A percentile compares a stretch with the other conserved stretches of the same genome.
phyloP scores from a whole-genome alignment of 495 filamentous ascomycete species.

The Parmelia sp. region DNA sequence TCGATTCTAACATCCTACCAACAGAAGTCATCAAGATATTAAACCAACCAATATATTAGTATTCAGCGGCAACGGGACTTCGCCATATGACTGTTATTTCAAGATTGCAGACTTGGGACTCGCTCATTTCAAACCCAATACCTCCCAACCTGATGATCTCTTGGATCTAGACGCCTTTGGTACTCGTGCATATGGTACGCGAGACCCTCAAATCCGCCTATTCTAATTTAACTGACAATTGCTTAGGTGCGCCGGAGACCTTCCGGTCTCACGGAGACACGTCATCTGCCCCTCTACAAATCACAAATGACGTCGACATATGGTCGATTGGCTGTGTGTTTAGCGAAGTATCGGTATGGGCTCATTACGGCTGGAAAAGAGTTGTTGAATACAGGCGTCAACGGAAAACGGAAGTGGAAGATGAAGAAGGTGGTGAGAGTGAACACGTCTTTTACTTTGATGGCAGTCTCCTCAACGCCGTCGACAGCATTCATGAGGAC shows the following conservation, averaged over 20 bases:
- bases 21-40: constrained; percentile 38
- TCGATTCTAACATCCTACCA: background rate
- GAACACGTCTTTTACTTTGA: constrained; percentile 42
- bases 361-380: constrained; percentile 30
- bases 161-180: constrained; percentile 31
- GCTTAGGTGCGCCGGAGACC: constrained; percentile 34
- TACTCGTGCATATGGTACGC: constrained; percentile 32
- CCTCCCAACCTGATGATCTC: constrained; percentile 15
- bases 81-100: constrained; percentile 34
- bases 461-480: constrained; percentile 29
- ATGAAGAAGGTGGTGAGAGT: constrained; percentile 23
- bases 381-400: constrained; percentile 33
- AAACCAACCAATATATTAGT: constrained; percentile 38
- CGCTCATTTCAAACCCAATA: constrained; percentile 28
- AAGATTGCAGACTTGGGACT: constrained; percentile 40
- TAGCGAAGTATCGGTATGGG: constrained; percentile 42
- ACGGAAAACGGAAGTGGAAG: constrained; percentile 29
- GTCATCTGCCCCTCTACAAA: constrained; percentile 14
- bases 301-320: constrained; percentile 34
- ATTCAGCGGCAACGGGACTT: constrained; percentile 23
- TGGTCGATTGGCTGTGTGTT: constrained; percentile 44
- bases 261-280: constrained; percentile 27
- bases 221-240: constrained; percentile 22
- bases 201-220: background rate
- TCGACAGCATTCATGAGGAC: constrained; percentile 15